Evolutionary conservation across 2,329 filamentous ascomycete species (phyloP).

Genomic region (Aspergillus brunneoviolaceus): DNA sequence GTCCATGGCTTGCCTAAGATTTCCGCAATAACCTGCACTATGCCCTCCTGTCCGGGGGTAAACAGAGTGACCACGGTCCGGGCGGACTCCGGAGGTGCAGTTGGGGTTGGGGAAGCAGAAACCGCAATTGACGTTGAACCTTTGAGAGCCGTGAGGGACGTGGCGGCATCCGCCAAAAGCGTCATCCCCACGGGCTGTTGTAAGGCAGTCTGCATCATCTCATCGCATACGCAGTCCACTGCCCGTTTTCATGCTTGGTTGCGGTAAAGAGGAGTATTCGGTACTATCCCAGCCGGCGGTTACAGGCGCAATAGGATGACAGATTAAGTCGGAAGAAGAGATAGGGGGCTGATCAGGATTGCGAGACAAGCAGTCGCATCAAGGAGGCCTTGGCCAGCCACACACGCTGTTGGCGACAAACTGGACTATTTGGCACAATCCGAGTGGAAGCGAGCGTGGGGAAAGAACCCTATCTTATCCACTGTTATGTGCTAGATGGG

Average conservation of each 20-base stretch:
- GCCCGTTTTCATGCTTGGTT: slow-evolving; percentile 29
- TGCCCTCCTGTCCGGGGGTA: slow-evolving; percentile 68
- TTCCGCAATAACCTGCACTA: slow-evolving; percentile 74
- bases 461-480: neutral
- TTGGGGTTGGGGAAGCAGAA: slow-evolving; percentile 10
- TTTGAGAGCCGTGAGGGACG: slow-evolving; percentile 25
- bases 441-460: neutral
- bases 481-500: neutral
- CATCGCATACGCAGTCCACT: slow-evolving; percentile 25
- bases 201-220: slow-evolving; percentile 37
- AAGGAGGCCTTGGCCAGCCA: neutral
- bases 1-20: slow-evolving; percentile 73
- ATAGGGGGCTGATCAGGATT: neutral
- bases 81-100: slow-evolving; percentile 17
- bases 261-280: neutral
- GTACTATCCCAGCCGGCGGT: neutral
- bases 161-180: slow-evolving; percentile 26
- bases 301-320: neutral
- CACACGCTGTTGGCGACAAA: neutral
- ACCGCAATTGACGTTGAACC: slow-evolving; percentile 13
- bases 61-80: slow-evolving; percentile 63
- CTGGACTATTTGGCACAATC: neutral
- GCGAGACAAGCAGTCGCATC: neutral
- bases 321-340: neutral
- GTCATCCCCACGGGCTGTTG: slow-evolving; percentile 35